Evolutionary conservation across 2,329 filamentous ascomycete genomes (phyloP).

Genomic region (Alternaria infectoria): DNA sequence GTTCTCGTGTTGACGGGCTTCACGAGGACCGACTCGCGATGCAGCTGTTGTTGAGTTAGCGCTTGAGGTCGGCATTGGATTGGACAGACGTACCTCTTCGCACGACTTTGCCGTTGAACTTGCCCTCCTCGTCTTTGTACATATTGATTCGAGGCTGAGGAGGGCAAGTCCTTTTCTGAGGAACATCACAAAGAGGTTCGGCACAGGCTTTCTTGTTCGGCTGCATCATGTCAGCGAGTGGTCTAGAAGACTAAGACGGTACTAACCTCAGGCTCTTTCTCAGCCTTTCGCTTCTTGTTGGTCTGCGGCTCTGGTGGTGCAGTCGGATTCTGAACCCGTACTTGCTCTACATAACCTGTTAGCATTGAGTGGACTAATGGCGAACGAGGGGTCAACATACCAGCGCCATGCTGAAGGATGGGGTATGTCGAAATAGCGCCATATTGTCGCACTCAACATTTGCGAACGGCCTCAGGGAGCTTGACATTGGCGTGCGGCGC

Average conservation of each 20-base stretch:
- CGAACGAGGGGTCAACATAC: no score
- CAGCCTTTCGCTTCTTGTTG: not conserved
- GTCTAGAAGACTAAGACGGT: not conserved
- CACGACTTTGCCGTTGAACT: not conserved
- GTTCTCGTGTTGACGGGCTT: not conserved
- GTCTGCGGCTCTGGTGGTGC: not conserved
- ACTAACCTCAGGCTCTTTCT: not conserved
- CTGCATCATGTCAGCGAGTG: not conserved
- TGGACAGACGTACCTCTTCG: not conserved
- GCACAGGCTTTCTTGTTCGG: not conserved
- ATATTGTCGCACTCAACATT: not conserved
- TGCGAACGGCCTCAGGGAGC: not conserved
- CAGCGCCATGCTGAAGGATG: no score
- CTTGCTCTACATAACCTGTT: no score
- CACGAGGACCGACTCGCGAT: not conserved
- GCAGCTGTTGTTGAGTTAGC: not conserved
- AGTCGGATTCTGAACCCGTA: no score
- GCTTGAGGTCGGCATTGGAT: not conserved
- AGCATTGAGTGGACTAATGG: no score
- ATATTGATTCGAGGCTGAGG: not conserved
- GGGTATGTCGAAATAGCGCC: not conserved
- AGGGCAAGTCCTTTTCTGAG: not conserved
- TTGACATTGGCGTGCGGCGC: slow-evolving; percentile 40
- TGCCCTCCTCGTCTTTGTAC: not conserved
- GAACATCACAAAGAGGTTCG: not conserved